Conservation (phyloP, 768 basidiomycete species). For the Lentinus brumalis region DNA sequence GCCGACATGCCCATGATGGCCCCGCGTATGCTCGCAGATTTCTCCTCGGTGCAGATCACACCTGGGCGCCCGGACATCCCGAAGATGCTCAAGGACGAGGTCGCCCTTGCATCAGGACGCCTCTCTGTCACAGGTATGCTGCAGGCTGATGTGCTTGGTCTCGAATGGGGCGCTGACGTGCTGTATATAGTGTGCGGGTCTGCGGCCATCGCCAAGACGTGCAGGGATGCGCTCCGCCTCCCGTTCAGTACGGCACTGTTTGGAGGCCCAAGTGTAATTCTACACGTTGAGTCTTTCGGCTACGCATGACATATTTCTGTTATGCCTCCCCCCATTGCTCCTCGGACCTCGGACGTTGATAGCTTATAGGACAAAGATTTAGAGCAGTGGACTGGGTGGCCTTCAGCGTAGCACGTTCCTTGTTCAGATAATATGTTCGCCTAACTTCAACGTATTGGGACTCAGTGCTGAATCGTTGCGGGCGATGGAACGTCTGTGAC, state of each 20-base stretch:
- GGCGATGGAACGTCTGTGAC: no score
- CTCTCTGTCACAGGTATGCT: slow-evolving; percentile 50
- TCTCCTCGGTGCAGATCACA: slow-evolving; percentile 29
- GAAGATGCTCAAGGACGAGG: slow-evolving; percentile 38
- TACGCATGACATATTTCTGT: slow-evolving; percentile 10
- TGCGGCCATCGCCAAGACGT: slow-evolving; percentile 37
- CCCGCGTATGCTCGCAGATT: slow-evolving; percentile 18
- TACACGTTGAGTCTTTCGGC: slow-evolving; percentile 50
- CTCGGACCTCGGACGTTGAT: no score
- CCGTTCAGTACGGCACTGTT: slow-evolving; percentile 37
- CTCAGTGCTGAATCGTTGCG: no score
- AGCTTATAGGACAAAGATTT: no score
- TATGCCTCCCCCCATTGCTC: no score
- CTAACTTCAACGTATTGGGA: no score
- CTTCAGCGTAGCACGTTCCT: no score
- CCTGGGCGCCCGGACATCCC: slow-evolving; percentile 46
- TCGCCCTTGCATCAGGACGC: slow-evolving; percentile 34
- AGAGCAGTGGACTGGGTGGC: no score
- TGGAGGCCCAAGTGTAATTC: slow-evolving; percentile 46
- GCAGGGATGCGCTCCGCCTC: slow-evolving; percentile 41
- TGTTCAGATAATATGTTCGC: no score
- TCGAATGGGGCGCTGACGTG: not conserved
- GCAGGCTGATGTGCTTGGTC: not conserved
- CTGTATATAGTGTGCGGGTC: slow-evolving; percentile 50
- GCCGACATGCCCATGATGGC: no score